These are phyloP conservation scores for Asterionellopsis glacialis DNA, from an alignment of 108 stramenopile species.

Conservation along the genomic window DNA sequence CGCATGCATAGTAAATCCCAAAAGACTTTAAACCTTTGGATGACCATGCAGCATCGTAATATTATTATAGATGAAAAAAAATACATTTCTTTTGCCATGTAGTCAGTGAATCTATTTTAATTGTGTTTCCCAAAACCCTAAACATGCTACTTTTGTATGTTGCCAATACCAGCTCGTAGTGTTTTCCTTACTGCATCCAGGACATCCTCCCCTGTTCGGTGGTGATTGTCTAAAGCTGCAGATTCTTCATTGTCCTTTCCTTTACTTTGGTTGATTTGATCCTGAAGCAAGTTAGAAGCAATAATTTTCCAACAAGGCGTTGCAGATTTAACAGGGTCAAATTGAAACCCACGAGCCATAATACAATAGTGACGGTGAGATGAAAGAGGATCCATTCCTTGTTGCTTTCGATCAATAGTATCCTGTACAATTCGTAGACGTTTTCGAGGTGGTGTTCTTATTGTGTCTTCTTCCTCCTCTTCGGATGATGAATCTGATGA, in stretches of 20 bases:
- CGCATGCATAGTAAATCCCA: not conserved
- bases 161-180: slow-evolving; percentile 18
- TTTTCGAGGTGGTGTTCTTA: not conserved
- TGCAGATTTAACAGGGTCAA: not conserved
- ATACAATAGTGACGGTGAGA: slow-evolving; percentile 34
- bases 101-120: not conserved
- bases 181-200: slow-evolving; percentile 14
- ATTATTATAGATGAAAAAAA: not conserved
- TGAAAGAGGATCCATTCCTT: slow-evolving; percentile 4
- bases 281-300: slow-evolving; percentile 9
- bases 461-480: slow-evolving; percentile 2
- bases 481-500: slow-evolving; percentile 7
- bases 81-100: not conserved
- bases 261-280: not conserved
- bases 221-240: not conserved
- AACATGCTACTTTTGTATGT: not conserved
- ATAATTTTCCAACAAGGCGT: slow-evolving; percentile 27
- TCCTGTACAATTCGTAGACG: not conserved
- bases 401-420: slow-evolving; percentile 9
- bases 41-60: not conserved
- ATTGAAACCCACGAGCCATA: slow-evolving; percentile 23
- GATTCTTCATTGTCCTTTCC: not conserved
- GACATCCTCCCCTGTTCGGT: slow-evolving; percentile 2
- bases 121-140: not conserved
- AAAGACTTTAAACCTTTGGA: not conserved